A percentile compares a stretch with the other conserved stretches of the same genome.
These are phyloP conservation scores for Aspergillus texensis DNA, from an alignment of 2,329 filamentous ascomycete species.

Conservation along the genomic window DNA sequence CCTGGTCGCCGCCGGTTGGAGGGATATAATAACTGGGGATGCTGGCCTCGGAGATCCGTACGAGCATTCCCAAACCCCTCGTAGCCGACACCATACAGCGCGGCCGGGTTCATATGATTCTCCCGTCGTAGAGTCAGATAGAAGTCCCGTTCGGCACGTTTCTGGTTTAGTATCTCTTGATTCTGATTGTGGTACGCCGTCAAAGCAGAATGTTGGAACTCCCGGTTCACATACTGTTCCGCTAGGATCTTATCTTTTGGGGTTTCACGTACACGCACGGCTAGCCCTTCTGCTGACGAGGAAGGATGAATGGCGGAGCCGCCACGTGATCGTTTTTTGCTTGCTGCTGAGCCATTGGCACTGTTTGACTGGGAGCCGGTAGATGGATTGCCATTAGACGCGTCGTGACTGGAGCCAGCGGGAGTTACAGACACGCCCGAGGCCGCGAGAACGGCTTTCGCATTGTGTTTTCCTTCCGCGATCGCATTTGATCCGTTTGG, in stretches of 20 bases:
- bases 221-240: conserved; percentile 66
- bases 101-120: conserved; percentile 58
- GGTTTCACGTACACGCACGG: conserved; percentile 44
- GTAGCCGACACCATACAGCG: conserved; percentile 73
- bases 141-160: conserved; percentile 69
- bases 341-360: conserved; percentile 53
- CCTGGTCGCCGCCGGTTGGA: conserved; percentile 74
- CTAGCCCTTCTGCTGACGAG: conserved; percentile 31
- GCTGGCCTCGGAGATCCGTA: conserved; percentile 70
- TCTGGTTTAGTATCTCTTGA: conserved; percentile 62
- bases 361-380: conserved; percentile 35
- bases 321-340: conserved; percentile 63
- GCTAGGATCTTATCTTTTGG: conserved; percentile 56
- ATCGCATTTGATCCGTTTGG: conserved; percentile 49
- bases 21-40: conserved; percentile 76
- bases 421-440: conserved; percentile 42
- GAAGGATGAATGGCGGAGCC: conserved; percentile 56
- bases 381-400: conserved; percentile 31
- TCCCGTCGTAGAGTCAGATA: conserved; percentile 68
- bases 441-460: conserved; percentile 60
- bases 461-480: conserved; percentile 62
- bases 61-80: conserved; percentile 84
- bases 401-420: conserved; percentile 32
- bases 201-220: conserved; percentile 62
- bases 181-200: conserved; percentile 55